Evolutionary conservation across 1,284 basidiomycete genomes (phyloP), one percentile per base, ranked within the genome.

Genomic region (Singerocomus inundabilis): DNA sequence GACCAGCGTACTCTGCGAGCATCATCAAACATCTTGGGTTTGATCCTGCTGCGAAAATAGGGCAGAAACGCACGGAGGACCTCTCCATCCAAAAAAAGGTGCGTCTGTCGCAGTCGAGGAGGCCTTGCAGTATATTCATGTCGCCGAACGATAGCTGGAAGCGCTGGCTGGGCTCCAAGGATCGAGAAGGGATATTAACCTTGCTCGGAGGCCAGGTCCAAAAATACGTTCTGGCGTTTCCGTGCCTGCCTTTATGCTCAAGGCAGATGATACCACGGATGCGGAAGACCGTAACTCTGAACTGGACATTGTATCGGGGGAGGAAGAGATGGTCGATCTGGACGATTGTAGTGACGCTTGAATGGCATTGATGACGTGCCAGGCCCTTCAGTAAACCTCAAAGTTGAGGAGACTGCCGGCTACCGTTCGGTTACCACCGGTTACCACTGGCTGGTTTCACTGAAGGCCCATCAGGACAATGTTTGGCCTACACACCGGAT

Each of bases 1-100:
- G 76, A 64, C 74, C 70, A 40, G 75, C 78, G 3, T 89, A 85
- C 63, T 82, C 84, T 32, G 82, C 84, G 1, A 70, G 72, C 38
- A 63, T 85, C 28, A 80, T 91, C 60, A 83, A 82, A 57, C 72
- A 77, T 9, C 72, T 91, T 12, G 88, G 88, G 1, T 91, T 90
- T 51, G 85, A 91, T 67, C 88, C 88, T 24, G 79, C 80, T 0
- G 60, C 72, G 5, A 82, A 79, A 55, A 66, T 70, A 24, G 80
- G 80, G 4, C 73, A 72, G 34, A 68, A 72, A 34, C 68, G 72
- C 32, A 51, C 59, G 5, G 72, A 75, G 37, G 68, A 74, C 43
- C 59, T 64, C 15, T 68, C 68, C n/a, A 66, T 76, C 12, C 75
- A 78, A 60, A 76, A 77, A 55, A 87, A 85, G 76, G 84, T 85